Conservation (phyloP, 306 rosid species). For the Quercus wislizeni region DNA sequence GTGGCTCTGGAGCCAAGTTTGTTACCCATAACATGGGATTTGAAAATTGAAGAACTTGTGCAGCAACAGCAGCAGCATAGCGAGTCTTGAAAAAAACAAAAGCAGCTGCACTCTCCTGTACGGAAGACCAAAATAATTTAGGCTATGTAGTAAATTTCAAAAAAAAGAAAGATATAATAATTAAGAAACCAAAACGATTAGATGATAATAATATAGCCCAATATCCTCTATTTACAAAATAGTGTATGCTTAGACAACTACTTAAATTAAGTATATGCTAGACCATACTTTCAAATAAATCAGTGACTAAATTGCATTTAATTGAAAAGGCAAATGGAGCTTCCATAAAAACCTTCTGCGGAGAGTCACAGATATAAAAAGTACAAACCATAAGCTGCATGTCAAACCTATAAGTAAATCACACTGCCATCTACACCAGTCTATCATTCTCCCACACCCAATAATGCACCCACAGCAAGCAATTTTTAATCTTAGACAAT, state of each 20-base stretch:
- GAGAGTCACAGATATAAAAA: not conserved
- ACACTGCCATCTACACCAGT: not conserved
- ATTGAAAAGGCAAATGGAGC: not conserved
- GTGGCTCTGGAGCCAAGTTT: conserved; percentile 82
- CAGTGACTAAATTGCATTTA: not conserved
- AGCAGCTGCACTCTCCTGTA: conserved; percentile 88
- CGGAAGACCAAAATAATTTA: conserved; percentile 11
- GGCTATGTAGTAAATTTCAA: not conserved
- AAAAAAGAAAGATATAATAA: not conserved
- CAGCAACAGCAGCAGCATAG: conserved; percentile 64
- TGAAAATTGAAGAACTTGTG: conserved; percentile 78
- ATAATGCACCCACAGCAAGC: not conserved
- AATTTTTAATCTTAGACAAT: not conserved
- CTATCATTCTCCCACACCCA: not conserved
- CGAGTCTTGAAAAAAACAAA: conserved; percentile 95
- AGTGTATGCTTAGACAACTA: not conserved
- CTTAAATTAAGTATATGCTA: not conserved
- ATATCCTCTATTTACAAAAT: not conserved
- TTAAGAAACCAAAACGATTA: not conserved
- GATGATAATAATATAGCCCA: not conserved
- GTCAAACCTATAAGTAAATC: not conserved
- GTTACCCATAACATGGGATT: conserved; percentile 98
- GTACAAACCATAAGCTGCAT: conserved; percentile 5
- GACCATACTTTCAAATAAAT: not conserved
- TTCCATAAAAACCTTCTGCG: not conserved